A percentile compares a stretch with the other conserved stretches of the same genome.
phyloP scores from a whole-genome alignment of 2,329 filamentous ascomycete genomes.

The Amauroascus verrucosus region DNA sequence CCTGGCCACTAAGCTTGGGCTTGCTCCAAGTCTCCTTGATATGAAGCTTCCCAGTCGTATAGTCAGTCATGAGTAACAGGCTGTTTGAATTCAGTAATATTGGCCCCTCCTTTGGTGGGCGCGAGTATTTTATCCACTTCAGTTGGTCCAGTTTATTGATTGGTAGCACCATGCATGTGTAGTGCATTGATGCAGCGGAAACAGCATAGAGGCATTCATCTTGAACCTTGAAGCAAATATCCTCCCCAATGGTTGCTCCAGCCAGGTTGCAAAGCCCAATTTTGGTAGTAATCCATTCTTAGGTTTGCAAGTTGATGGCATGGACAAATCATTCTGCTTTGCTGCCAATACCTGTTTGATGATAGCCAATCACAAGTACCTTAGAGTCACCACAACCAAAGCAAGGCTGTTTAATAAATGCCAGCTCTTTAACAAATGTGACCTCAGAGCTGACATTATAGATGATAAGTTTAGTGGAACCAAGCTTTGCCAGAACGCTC shows the following conservation, averaged over 20 bases:
- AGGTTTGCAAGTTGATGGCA: background rate
- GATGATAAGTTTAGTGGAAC: background rate
- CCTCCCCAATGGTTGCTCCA: background rate
- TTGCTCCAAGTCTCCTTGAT: background rate
- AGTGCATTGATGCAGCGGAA: background rate
- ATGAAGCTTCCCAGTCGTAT: background rate
- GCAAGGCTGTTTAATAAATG: background rate
- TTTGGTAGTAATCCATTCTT: background rate
- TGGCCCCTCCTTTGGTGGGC: background rate
- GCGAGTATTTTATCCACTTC: background rate
- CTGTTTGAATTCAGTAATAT: background rate
- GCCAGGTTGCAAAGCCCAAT: background rate
- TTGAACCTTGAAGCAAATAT: slow-evolving; percentile 1
- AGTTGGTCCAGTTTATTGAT: background rate
- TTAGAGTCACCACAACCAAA: background rate
- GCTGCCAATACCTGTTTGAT: background rate
- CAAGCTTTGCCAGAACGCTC: background rate
- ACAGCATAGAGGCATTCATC: background rate
- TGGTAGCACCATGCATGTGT: background rate
- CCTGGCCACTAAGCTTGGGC: background rate
- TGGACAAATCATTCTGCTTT: background rate
- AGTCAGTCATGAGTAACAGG: background rate
- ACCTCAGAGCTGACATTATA: background rate
- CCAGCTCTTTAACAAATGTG: background rate
- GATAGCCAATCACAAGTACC: background rate